A percentile compares a stretch with the other conserved stretches of the same genome.
Evolutionary conservation across 805 yeast species (phyloP).

Genomic region (Cyberlindnera meyerae): DNA sequence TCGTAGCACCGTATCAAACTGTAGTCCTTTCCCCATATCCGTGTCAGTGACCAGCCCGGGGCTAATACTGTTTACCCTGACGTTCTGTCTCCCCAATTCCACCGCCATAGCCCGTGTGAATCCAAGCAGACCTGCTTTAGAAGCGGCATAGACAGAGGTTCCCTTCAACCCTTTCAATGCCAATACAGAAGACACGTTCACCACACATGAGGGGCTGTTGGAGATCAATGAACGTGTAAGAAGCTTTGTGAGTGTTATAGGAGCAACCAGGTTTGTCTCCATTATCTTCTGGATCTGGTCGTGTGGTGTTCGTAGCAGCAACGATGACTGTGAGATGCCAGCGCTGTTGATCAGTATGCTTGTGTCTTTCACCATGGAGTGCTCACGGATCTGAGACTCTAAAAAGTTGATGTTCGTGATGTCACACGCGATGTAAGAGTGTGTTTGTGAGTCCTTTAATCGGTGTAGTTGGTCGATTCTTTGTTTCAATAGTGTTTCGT

Average conservation of each 20-base stretch:
- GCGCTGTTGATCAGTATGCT: slow-evolving; percentile 39
- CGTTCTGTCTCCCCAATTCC: slow-evolving; percentile 48
- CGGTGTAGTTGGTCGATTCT: slow-evolving; percentile 15
- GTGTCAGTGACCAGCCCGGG: slow-evolving; percentile 70
- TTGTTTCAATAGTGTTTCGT: slow-evolving; percentile 31
- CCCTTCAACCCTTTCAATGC: slow-evolving; percentile 49
- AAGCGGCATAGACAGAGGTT: slow-evolving; percentile 59
- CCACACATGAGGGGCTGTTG: slow-evolving; percentile 33
- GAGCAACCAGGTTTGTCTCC: slow-evolving; percentile 52
- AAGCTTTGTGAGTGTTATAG: slow-evolving; percentile 54
- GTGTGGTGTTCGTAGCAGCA: slow-evolving; percentile 41
- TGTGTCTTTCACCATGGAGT: slow-evolving; percentile 11
- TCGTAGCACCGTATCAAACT: slow-evolving; percentile 18
- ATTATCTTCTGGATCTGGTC: slow-evolving; percentile 42
- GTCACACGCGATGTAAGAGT: slow-evolving; percentile 17
- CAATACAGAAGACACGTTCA: slow-evolving; percentile 66
- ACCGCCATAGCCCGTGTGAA: slow-evolving; percentile 54
- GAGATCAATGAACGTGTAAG: slow-evolving; percentile 48
- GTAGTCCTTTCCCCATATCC: slow-evolving; percentile 40
- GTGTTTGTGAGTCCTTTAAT: slow-evolving; percentile 13
- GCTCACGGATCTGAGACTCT: background rate
- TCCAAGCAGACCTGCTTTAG: slow-evolving; percentile 66
- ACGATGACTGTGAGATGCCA: slow-evolving; percentile 54
- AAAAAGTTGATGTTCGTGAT: slow-evolving; percentile 10
- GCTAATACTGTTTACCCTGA: slow-evolving; percentile 59